phyloP scores from a whole-genome alignment of 1,284 basidiomycete genomes.

The Tylopilus sp. region DNA sequence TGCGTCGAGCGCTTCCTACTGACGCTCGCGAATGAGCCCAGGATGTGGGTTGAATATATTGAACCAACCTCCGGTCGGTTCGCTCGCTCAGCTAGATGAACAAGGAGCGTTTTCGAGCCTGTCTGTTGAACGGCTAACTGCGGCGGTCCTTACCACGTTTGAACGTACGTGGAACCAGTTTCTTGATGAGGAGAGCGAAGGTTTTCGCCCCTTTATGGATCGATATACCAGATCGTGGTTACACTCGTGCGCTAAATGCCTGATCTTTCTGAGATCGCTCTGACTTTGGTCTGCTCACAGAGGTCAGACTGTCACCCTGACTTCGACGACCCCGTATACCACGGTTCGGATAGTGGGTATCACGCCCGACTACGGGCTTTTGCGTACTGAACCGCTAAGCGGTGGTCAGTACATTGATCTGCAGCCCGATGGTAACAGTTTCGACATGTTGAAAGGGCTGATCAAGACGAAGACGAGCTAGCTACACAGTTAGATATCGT shows the following conservation, averaged over 20 bases:
- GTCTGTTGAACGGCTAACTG: constrained; percentile 73
- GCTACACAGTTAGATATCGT: constrained; percentile 5
- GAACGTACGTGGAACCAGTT: constrained; percentile 79
- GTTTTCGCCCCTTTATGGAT: constrained; percentile 76
- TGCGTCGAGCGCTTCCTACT: not conserved
- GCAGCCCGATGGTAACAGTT: constrained; percentile 96
- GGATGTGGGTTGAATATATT: constrained; percentile 90
- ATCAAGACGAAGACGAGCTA: constrained; percentile 60
- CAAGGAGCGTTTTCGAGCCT: constrained; percentile 31
- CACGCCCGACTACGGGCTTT: constrained; percentile 81
- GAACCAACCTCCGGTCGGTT: constrained; percentile 81
- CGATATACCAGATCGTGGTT: constrained; percentile 82
- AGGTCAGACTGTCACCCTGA: constrained; percentile 81
- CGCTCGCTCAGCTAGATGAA: constrained; percentile 64
- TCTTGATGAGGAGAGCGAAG: constrained; percentile 45
- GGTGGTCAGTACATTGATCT: constrained; percentile 51
- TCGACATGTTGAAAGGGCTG: constrained; percentile 90
- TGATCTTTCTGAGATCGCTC: not conserved
- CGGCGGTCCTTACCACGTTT: constrained; percentile 76
- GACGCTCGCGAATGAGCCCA: constrained; percentile 30
- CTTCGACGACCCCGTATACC: constrained; percentile 67
- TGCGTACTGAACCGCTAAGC: constrained; percentile 73
- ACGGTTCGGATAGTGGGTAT: constrained; percentile 82
- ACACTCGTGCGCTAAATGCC: constrained; percentile 67
- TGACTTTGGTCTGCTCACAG: constrained; percentile 39